These are phyloP conservation scores for Fusarium nematophilum DNA, from an alignment of 2,329 filamentous ascomycete species.

Conservation along the genomic window DNA sequence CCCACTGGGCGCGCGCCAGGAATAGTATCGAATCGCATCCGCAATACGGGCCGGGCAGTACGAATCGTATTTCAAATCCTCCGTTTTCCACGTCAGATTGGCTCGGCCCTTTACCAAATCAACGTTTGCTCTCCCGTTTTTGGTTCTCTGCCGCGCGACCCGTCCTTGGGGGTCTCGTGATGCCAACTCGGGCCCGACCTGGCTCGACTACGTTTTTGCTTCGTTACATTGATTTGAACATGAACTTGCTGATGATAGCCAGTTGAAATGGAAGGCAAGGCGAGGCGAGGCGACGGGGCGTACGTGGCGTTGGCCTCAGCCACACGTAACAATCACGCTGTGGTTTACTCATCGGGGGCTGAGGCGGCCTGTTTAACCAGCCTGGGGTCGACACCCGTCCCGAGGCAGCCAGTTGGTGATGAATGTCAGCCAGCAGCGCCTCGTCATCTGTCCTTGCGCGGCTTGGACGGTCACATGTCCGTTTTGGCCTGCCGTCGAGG, in stretches of 20 bases:
- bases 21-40: slow-evolving; percentile 32
- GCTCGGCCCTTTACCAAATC: slow-evolving; percentile 14
- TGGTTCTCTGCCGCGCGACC: too few relatives aligned
- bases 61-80: slow-evolving; percentile 12
- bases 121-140: too few relatives aligned
- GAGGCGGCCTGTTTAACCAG: too few relatives aligned
- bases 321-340: slow-evolving; percentile 10
- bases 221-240: slow-evolving; percentile 21
- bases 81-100: slow-evolving; percentile 21
- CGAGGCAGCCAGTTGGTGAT: slow-evolving; percentile 10
- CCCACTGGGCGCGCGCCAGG: slow-evolving; percentile 11
- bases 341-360: slow-evolving; percentile 20
- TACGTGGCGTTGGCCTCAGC: not conserved
- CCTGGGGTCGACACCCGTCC: too few relatives aligned
- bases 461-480: slow-evolving; percentile 11
- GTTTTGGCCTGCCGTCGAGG: slow-evolving; percentile 6
- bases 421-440: slow-evolving; percentile 29
- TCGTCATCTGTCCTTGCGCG: slow-evolving; percentile 28
- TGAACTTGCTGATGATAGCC: too few relatives aligned
- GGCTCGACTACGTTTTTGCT: slow-evolving; percentile 19
- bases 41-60: slow-evolving; percentile 18
- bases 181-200: slow-evolving; percentile 1
- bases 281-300: not conserved
- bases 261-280: too few relatives aligned
- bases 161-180: slow-evolving; percentile 17